Conservation (phyloP, 1,139 yeast species). For the Candida anutae region DNA sequence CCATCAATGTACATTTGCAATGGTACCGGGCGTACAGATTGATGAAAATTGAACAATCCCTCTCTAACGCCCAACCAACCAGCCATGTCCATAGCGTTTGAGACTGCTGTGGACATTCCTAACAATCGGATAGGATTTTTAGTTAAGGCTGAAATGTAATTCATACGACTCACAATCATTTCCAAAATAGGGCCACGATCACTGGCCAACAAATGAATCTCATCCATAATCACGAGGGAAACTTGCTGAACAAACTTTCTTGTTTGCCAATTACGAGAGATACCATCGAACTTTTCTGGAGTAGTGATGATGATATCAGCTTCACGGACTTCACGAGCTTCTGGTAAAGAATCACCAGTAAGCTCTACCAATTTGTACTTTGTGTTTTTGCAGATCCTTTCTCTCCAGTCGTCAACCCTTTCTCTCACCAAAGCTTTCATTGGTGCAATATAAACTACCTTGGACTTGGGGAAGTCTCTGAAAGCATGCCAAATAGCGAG, state of each 20-base stretch:
- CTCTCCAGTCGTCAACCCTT: conserved; percentile 92
- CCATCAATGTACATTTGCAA: conserved; percentile 97
- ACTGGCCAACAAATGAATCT: conserved; percentile 91
- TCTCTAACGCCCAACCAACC: conserved; percentile 91
- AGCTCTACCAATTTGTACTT: conserved; percentile 74
- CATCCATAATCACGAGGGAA: conserved; percentile 94
- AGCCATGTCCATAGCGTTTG: conserved; percentile 97
- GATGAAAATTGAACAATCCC: conserved; percentile 90
- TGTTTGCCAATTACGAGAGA: conserved; percentile 96
- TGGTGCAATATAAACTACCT: conserved; percentile 93
- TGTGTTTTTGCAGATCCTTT: conserved; percentile 56
- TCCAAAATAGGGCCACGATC: conserved; percentile 98
- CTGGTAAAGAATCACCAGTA: conserved; percentile 96
- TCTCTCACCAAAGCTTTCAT: conserved; percentile 98
- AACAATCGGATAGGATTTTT: conserved; percentile 68
- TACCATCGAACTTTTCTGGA: conserved; percentile 98
- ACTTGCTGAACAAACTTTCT: conserved; percentile 88
- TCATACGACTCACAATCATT: conserved; percentile 98
- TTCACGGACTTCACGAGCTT: conserved; percentile 72
- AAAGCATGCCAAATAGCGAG: conserved; percentile 96
- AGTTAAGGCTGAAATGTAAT: conserved; percentile 74
- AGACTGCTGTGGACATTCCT: conserved; percentile 97
- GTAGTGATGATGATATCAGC: conserved; percentile 94
- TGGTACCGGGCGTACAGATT: conserved; percentile 96
- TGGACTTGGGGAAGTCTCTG: conserved; percentile 68